phyloP scores from a whole-genome alignment of 306 rosid genomes.

The Sophora flavescens region DNA sequence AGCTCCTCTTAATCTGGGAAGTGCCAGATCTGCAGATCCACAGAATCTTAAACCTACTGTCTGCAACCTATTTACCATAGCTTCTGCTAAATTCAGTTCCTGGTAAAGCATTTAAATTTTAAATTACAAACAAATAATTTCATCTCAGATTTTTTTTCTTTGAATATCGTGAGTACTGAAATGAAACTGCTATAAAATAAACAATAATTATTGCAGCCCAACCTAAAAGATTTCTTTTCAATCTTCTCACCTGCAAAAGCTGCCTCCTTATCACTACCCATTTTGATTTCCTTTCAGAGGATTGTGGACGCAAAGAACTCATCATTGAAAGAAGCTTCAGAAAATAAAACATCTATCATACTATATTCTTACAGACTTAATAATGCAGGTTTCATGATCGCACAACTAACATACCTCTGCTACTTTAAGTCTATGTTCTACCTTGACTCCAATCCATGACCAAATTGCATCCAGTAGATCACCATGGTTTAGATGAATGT shows the following conservation, averaged over 20 bases:
- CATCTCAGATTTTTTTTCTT: slow-evolving; percentile 19
- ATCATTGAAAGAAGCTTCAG: slow-evolving; percentile 88
- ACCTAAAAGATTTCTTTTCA: slow-evolving; percentile 17
- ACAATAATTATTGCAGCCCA: slow-evolving; percentile 37
- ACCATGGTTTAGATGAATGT: slow-evolving; percentile 90
- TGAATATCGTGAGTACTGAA: slow-evolving; percentile 15
- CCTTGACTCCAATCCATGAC: slow-evolving; percentile 94
- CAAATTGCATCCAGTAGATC: slow-evolving; percentile 87
- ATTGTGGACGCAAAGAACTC: slow-evolving; percentile 96
- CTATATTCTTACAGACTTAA: slow-evolving; percentile 37
- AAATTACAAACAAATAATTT: slow-evolving; percentile 34
- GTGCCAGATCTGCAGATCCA: slow-evolving; percentile 86
- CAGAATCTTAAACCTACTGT: slow-evolving; percentile 90
- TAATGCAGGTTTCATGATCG: slow-evolving; percentile 33
- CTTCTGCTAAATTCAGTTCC: slow-evolving; percentile 87
- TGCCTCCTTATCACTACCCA: slow-evolving; percentile 95
- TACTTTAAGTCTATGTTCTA: slow-evolving; percentile 84
- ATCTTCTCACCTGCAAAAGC: slow-evolving; percentile 81
- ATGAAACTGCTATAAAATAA: slow-evolving; percentile 29
- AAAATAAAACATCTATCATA: slow-evolving; percentile 46
- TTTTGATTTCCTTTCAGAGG: slow-evolving; percentile 82
- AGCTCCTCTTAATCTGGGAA: slow-evolving; percentile 96
- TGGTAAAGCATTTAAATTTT: slow-evolving; percentile 48
- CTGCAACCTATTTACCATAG: slow-evolving; percentile 92
- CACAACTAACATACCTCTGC: slow-evolving; percentile 83